Conservation (phyloP, 2,329 filamentous ascomycete genomes). For the Aspergillus bombycis region DNA sequence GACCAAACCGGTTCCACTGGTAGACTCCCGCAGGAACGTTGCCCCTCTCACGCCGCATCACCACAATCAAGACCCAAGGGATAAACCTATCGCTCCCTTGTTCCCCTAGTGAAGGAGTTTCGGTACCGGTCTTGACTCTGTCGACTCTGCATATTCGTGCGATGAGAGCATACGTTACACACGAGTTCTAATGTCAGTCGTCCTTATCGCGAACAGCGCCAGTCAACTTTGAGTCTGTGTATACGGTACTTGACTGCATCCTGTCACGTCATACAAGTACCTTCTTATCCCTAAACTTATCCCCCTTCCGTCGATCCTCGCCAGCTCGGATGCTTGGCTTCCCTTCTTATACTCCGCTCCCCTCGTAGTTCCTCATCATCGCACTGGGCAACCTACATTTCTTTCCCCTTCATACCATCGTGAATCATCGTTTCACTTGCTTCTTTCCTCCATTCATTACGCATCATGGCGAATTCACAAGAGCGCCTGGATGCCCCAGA, state of each 20-base stretch:
- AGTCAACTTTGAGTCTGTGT: conserved; percentile 14
- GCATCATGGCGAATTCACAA: conserved; percentile 22
- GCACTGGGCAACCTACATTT: not conserved
- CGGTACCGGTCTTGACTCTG: conserved; percentile 1
- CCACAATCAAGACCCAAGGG: conserved; percentile 17
- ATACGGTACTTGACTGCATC: conserved; percentile 16
- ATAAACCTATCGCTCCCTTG: conserved; percentile 19
- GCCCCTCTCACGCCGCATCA: conserved; percentile 15
- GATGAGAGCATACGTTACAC: conserved; percentile 26
- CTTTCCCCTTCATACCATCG: not conserved
- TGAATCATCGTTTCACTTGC: not conserved
- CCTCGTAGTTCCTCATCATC: not conserved
- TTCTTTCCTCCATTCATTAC: not conserved
- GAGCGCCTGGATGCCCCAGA: conserved; percentile 33
- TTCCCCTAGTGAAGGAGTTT: conserved; percentile 19
- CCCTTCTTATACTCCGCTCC: not conserved
- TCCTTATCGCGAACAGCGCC: conserved; percentile 21
- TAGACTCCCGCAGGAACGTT: conserved; percentile 20
- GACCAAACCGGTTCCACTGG: conserved; percentile 11
- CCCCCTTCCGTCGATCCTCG: conserved; percentile 11
- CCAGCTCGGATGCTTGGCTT: conserved; percentile 12
- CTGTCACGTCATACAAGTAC: conserved; percentile 26
- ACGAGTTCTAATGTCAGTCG: conserved; percentile 24
- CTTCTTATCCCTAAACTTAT: conserved; percentile 1
- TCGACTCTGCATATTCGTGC: conserved; percentile 22